Evolutionary conservation across 352 stramenopile species (phyloP).

Genomic region (Phytopythium ostracodes): DNA sequence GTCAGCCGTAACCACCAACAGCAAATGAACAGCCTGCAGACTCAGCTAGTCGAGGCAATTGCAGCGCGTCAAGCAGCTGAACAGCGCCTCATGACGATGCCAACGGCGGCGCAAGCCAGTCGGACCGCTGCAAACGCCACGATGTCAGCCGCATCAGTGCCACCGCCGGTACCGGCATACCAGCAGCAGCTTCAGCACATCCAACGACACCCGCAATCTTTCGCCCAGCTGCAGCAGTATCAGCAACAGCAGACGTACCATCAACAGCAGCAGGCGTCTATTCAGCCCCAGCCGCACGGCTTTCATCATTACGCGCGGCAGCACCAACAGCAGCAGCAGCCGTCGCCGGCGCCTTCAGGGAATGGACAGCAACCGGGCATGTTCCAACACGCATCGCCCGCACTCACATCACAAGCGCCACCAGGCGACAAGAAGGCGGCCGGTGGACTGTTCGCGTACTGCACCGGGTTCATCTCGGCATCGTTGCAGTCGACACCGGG

Average conservation of each 20-base stretch:
- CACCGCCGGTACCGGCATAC: too few species aligned
- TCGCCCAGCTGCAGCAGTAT: background rate
- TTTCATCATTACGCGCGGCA: background rate
- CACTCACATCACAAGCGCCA: background rate
- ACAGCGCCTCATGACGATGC: background rate
- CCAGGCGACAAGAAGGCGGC: background rate
- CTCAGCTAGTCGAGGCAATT: background rate
- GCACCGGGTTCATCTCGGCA: conserved; percentile 3
- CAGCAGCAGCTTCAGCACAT: background rate
- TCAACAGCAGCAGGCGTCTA: background rate
- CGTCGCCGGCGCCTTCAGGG: background rate
- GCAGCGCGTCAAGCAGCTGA: background rate
- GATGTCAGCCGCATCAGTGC: background rate
- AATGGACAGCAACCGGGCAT: background rate
- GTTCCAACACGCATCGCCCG: background rate
- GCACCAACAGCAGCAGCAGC: background rate
- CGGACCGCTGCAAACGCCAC: background rate
- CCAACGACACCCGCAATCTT: background rate
- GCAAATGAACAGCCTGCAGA: background rate
- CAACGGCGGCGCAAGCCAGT: background rate
- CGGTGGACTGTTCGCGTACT: conserved; percentile 4
- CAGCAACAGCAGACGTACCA: background rate
- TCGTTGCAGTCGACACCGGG: background rate
- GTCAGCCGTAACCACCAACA: background rate
- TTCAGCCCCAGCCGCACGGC: background rate